These are phyloP conservation scores for Plasmodium knowlesi DNA, from an alignment of 169 alveolate species.

Conservation along the genomic window DNA sequence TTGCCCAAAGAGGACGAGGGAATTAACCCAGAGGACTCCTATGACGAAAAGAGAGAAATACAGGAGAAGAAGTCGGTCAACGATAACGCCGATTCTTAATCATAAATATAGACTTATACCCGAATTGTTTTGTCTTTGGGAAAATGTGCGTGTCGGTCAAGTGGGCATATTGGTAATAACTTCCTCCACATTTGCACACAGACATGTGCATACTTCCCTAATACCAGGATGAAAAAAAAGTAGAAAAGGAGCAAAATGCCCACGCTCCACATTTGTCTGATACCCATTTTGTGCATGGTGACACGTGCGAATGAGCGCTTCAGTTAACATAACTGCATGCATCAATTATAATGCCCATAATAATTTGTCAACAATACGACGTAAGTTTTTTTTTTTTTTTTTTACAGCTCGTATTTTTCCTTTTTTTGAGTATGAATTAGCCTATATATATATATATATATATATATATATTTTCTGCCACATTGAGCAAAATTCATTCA, in stretches of 20 bases:
- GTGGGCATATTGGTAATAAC: neutral
- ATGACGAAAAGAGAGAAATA: slow-evolving; percentile 60
- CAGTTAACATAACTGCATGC: slow-evolving; percentile 4
- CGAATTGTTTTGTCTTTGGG: neutral
- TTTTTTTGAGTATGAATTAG: slow-evolving; percentile 6
- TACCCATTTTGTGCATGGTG: neutral
- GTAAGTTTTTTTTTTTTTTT: neutral
- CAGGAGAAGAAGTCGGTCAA: slow-evolving; percentile 46
- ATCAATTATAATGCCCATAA: slow-evolving; percentile 1
- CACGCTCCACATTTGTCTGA: neutral
- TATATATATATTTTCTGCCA: neutral
- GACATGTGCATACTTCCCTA: neutral
- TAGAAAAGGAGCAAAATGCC: neutral
- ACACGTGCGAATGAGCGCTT: neutral
- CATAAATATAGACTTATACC: neutral
- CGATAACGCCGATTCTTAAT: neutral
- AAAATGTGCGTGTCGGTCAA: neutral
- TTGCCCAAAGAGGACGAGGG: slow-evolving; percentile 68
- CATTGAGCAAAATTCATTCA: slow-evolving; percentile 16
- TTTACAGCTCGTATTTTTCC: neutral
- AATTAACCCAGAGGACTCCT: slow-evolving; percentile 31
- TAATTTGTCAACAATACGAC: slow-evolving; percentile 24
- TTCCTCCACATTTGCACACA: neutral
- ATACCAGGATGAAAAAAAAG: neutral
- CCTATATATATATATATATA: neutral